These are phyloP conservation scores for Bolboschoenus planiculmis DNA, from an alignment of 176 grass and related monocot species.

Conservation along the genomic window DNA sequence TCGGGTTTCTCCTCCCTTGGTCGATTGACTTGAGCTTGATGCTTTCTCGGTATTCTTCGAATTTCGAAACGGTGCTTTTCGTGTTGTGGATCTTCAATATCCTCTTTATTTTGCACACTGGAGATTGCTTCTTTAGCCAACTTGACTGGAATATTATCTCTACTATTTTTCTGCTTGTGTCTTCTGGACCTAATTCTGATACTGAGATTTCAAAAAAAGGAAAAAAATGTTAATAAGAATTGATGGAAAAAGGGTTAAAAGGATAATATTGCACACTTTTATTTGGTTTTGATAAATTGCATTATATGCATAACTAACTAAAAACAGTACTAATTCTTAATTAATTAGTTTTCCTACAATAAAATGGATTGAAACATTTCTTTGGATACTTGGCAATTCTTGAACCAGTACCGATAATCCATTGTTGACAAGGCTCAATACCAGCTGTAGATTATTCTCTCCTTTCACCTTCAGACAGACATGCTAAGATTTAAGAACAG, in stretches of 20 bases:
- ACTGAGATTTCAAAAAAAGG: slow-evolving; percentile 37
- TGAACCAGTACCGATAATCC: not conserved
- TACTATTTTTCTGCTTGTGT: slow-evolving; percentile 86
- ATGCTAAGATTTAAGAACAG: not conserved
- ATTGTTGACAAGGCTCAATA: not conserved
- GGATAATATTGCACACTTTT: not conserved
- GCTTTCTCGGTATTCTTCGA: slow-evolving; percentile 72
- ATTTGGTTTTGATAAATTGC: not conserved
- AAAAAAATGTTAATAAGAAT: not conserved
- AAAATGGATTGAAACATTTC: not conserved
- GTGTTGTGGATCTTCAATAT: slow-evolving; percentile 63
- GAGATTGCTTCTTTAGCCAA: slow-evolving; percentile 52
- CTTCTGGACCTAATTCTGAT: slow-evolving; percentile 58
- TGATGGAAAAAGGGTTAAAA: slow-evolving; percentile 7
- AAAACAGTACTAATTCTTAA: not conserved
- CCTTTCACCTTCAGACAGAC: not conserved
- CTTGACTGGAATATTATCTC: slow-evolving; percentile 97
- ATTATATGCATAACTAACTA: not conserved
- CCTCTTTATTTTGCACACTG: slow-evolving; percentile 65
- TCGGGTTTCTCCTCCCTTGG: slow-evolving; percentile 46
- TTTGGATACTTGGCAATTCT: not conserved
- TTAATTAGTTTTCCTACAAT: too few relatives aligned
- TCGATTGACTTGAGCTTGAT: slow-evolving; percentile 49
- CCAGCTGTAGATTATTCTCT: not conserved
- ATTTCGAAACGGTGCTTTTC: slow-evolving; percentile 45